Conservation (phyloP, 2,329 filamentous ascomycete genomes). For the Fusarium sp. region DNA sequence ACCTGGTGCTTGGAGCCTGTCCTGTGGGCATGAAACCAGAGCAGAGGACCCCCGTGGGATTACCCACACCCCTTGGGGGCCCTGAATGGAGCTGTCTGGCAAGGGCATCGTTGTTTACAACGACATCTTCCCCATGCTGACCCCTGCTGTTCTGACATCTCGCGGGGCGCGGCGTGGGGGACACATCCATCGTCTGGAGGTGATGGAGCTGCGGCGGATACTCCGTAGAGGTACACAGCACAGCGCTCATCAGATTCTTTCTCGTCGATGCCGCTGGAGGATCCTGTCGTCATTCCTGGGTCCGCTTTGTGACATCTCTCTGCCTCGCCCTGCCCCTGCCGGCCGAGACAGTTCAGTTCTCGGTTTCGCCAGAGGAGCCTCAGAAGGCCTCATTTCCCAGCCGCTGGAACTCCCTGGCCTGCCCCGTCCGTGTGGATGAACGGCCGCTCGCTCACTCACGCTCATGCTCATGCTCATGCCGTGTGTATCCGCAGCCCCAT, state of each 20-base stretch:
- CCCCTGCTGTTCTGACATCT: constrained; percentile 36
- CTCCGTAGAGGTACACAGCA: not conserved
- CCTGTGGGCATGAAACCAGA: constrained; percentile 9
- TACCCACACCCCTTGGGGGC: constrained; percentile 25
- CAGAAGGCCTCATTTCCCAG: constrained; percentile 35
- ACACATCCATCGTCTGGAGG: constrained; percentile 15
- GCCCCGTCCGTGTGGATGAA: not conserved
- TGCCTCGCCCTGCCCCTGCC: constrained; percentile 1
- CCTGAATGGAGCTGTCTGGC: constrained; percentile 9
- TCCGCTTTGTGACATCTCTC: constrained; percentile 27
- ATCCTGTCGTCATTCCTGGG: constrained; percentile 30
- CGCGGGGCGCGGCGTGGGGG: constrained; percentile 35
- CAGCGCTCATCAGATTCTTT: constrained; percentile 3
- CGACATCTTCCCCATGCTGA: constrained; percentile 31
- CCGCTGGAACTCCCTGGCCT: constrained; percentile 6
- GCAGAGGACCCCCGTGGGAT: constrained; percentile 10
- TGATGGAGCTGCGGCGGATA: constrained; percentile 4
- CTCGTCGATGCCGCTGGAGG: constrained; percentile 1
- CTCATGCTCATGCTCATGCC: not conserved
- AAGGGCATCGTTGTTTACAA: constrained; percentile 16
- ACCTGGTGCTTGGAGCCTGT: constrained; percentile 20
- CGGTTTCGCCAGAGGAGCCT: constrained; percentile 23
- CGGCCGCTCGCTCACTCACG: not conserved
- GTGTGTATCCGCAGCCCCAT: constrained; percentile 6
- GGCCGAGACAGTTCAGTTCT: constrained; percentile 9